Evolutionary conservation across 495 filamentous ascomycete genomes (phyloP).

Genomic region (Coniosporium apollinis): DNA sequence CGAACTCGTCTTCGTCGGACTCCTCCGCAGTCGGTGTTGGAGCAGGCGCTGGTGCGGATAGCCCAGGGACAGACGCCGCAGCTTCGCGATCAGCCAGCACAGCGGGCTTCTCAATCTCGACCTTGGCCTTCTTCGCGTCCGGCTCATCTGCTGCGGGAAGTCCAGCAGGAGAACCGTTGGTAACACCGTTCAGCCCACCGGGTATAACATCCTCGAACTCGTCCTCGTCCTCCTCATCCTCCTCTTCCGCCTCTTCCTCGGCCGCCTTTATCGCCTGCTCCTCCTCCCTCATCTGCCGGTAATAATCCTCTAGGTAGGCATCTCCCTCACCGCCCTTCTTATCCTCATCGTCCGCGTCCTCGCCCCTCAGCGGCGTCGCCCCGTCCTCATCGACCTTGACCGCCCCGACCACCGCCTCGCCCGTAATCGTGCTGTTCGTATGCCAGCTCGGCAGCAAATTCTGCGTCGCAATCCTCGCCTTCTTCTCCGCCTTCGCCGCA

Average conservation of each 20-base stretch:
- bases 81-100: background rate
- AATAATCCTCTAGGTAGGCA: slow-evolving; percentile 6
- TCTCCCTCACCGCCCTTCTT: slow-evolving; percentile 35
- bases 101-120: background rate
- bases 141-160: slow-evolving; percentile 4
- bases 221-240: slow-evolving; percentile 36
- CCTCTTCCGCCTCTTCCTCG: slow-evolving; percentile 25
- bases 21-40: slow-evolving; percentile 11
- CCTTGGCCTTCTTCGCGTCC: slow-evolving; percentile 6
- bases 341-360: slow-evolving; percentile 29
- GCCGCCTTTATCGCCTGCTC: slow-evolving; percentile 32
- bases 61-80: background rate
- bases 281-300: slow-evolving; percentile 7
- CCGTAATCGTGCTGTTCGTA: slow-evolving; percentile 62
- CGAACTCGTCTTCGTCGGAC: slow-evolving; percentile 35
- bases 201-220: slow-evolving; percentile 6
- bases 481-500: slow-evolving; percentile 51
- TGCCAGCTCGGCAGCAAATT: slow-evolving; percentile 87
- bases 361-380: slow-evolving; percentile 15
- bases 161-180: background rate
- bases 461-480: slow-evolving; percentile 58
- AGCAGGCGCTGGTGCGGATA: slow-evolving; percentile 1
- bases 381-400: slow-evolving; percentile 11
- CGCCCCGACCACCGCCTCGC: slow-evolving; percentile 12
- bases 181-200: background rate